Evolutionary conservation across 169 alveolate genomes (phyloP), one percentile per base, ranked within the genome.

Genomic region (Theileria luwenshuni): DNA sequence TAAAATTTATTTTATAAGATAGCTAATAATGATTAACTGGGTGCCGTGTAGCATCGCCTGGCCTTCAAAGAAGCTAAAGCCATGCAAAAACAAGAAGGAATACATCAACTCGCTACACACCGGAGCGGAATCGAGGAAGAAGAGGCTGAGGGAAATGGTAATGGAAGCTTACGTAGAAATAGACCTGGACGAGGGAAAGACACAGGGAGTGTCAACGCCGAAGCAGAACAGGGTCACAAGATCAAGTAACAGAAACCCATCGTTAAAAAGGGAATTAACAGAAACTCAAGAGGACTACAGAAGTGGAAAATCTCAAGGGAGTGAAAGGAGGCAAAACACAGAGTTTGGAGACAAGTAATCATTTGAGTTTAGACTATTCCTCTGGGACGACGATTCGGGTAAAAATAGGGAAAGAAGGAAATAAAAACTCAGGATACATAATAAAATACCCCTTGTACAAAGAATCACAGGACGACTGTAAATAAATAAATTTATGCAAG

Each of bases 331-430:
- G 63, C 43, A 54, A 21, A 23, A 33, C 19, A 61, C 23, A 42
- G 70, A 61, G 70, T 61, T 32, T 19, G 70, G 7, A n/a, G n/a
- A 61, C 1, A 38, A 13, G 25, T 21, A 61, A 6, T 2, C 23
- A 38, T 15, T 45, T 19, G 30, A 49, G 32, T 33, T 30, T 73
- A 76, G 85, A 25, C 41, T 76, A 21, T 76, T 65, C 65, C 74
- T 76, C 17, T 76, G 85, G 85, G 85, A 76, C 33, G 85, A 76
- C 52, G 85, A 76, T 43, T 54, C 85, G 41, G 85, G 85, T 76
- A 32, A 6, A 33, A 8, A 3, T 0, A 28, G 17, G 2, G 3
- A 21, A 54, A 25, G 27, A 12, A 25, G 27, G 27, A 1, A 54
- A 54, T 54, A n/a, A 28, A 15, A 15, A 0, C 17, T 32, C 54